Evolutionary conservation across 495 filamentous ascomycete species (phyloP).

Genomic region (Lophiotrema nucula): DNA sequence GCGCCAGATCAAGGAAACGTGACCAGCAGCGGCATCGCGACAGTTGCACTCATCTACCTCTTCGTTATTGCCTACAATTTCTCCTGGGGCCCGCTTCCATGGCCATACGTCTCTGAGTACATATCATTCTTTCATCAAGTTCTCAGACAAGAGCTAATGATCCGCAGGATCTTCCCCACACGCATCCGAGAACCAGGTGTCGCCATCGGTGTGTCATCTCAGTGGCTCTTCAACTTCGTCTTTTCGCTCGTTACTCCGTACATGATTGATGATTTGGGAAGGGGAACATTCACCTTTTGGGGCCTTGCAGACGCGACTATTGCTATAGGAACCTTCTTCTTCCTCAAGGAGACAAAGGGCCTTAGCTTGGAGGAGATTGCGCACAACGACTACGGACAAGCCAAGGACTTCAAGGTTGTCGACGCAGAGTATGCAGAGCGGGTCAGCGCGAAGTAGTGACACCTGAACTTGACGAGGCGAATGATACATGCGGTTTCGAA

Average conservation of each 20-base stretch:
- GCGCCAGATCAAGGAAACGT: conserved; percentile 39
- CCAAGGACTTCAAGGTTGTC: conserved; percentile 4
- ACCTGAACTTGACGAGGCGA: too few species aligned
- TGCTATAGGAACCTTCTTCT: conserved; percentile 10
- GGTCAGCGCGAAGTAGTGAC: too few species aligned
- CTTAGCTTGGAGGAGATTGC: conserved; percentile 20
- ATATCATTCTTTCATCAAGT: too few species aligned
- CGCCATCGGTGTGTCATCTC: conserved; percentile 66
- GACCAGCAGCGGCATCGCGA: conserved; percentile 51
- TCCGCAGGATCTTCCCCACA: conserved; percentile 36
- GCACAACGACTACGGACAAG: conserved; percentile 9
- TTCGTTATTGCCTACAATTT: conserved; percentile 57
- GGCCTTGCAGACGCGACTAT: conserved; percentile 40
- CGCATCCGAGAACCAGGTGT: conserved; percentile 54
- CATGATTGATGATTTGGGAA: conserved; percentile 58
- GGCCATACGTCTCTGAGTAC: conserved; percentile 38
- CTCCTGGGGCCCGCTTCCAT: conserved; percentile 62
- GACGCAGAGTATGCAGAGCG: too few species aligned
- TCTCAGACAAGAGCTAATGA: too few species aligned
- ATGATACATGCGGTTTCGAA: too few species aligned
- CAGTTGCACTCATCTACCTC: conserved; percentile 34
- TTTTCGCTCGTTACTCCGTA: conserved; percentile 69
- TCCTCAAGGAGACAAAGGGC: conserved; percentile 16
- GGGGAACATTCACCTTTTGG: conserved; percentile 53
- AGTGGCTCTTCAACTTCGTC: conserved; percentile 76